phyloP scores from a whole-genome alignment of 331 rosid species.

The Malus hybrid region DNA sequence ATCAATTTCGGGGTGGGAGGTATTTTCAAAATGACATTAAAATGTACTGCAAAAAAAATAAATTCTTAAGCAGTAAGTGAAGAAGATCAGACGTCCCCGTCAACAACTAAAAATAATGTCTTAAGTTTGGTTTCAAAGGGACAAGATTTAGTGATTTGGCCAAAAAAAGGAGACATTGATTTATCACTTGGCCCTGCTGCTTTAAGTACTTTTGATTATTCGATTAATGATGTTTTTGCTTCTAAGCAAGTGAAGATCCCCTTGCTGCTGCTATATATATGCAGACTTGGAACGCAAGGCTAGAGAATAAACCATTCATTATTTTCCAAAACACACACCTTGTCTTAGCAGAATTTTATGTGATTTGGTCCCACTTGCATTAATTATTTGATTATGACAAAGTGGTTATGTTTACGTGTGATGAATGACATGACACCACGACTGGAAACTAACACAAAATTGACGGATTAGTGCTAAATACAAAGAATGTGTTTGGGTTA shows the following conservation, averaged over 20 bases:
- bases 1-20: neutral
- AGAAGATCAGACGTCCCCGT: neutral
- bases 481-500: no score
- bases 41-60: neutral
- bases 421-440: neutral
- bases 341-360: neutral
- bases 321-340: neutral
- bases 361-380: neutral
- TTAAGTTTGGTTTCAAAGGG: neutral
- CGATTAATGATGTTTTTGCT: constrained; percentile 15
- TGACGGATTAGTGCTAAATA: no score
- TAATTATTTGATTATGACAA: neutral
- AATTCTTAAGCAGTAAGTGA: neutral
- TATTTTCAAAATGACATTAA: neutral
- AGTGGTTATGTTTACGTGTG: neutral
- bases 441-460: neutral
- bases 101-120: neutral
- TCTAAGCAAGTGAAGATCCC: constrained; percentile 18
- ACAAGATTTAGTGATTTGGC: neutral
- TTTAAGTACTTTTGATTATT: neutral
- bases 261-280: neutral
- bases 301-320: neutral
- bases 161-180: neutral
- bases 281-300: neutral
- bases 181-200: neutral